phyloP scores from a whole-genome alignment of 2,329 filamentous ascomycete species.

The Apiospora sp. region DNA sequence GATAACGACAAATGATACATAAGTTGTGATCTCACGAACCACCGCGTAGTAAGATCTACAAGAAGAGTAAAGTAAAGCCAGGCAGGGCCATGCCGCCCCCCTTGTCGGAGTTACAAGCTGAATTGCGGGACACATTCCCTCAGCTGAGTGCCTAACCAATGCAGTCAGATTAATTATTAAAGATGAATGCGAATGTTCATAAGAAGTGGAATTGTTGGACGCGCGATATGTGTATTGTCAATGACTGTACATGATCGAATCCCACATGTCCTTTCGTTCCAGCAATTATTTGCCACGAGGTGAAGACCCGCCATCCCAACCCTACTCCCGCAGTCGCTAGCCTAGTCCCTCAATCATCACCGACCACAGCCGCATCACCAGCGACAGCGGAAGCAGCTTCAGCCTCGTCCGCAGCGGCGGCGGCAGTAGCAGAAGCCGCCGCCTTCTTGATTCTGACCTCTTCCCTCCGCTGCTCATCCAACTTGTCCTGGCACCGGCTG shows the following conservation, averaged over 20 bases:
- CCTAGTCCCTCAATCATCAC: neutral
- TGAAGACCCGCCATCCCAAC: neutral
- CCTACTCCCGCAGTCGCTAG: neutral
- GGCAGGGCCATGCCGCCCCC: too few relatives aligned
- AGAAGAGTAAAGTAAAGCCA: too few relatives aligned
- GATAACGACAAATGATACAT: too few relatives aligned
- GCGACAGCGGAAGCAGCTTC: constrained; percentile 1
- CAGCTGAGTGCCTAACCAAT: too few relatives aligned
- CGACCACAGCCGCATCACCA: neutral
- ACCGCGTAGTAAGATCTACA: too few relatives aligned
- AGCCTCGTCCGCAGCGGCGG: neutral
- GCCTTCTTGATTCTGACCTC: neutral
- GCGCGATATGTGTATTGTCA: neutral
- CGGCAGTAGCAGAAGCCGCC: neutral
- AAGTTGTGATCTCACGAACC: too few relatives aligned
- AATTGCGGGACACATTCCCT: too few relatives aligned
- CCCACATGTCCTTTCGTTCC: neutral
- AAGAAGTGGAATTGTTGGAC: neutral
- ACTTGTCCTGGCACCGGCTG: neutral
- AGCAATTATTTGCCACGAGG: neutral
- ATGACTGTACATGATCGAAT: neutral
- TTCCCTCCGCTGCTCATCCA: neutral
- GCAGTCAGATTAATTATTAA: neutral
- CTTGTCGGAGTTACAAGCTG: too few relatives aligned
- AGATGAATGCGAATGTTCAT: neutral